Conservation (phyloP, 306 rosid genomes). For the Cicer bijugum region DNA sequence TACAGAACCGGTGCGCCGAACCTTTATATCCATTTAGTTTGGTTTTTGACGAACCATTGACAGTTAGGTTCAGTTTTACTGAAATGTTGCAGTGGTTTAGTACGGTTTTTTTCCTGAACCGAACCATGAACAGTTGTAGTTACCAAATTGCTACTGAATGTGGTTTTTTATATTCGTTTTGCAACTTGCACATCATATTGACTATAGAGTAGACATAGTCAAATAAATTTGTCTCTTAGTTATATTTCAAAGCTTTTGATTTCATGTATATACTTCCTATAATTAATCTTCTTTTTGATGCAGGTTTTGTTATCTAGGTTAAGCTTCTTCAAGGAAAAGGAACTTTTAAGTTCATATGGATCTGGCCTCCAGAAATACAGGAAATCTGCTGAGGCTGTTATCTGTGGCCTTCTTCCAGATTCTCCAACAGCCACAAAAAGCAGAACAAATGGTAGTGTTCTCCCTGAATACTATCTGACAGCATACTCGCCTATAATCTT, state of each 20-base stretch:
- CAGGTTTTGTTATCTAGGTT: constrained; percentile 93
- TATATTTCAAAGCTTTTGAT: constrained; percentile 16
- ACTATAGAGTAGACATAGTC: constrained; percentile 27
- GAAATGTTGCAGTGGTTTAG: too few relatives aligned
- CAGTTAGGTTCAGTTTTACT: too few relatives aligned
- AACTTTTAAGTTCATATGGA: constrained; percentile 46
- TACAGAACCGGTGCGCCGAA: too few relatives aligned
- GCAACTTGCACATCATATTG: not conserved
- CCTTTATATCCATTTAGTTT: too few relatives aligned
- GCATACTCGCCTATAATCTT: constrained; percentile 6
- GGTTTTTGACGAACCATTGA: too few relatives aligned
- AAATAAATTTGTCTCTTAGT: constrained; percentile 34
- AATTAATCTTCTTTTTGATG: constrained; percentile 41
- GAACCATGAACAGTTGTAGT: too few relatives aligned
- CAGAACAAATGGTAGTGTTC: constrained; percentile 76
- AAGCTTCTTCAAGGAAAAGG: constrained; percentile 74
- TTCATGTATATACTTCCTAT: constrained; percentile 5
- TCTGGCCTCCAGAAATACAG: constrained; percentile 65
- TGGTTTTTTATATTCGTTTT: constrained; percentile 13
- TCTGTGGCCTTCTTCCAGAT: constrained; percentile 82
- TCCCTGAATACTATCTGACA: constrained; percentile 40
- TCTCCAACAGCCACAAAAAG: constrained; percentile 91
- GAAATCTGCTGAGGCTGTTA: constrained; percentile 90
- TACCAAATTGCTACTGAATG: constrained; percentile 8
- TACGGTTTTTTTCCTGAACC: too few relatives aligned